Evolutionary conservation across 2,329 filamentous ascomycete species (phyloP), one percentile per base, ranked within the genome.

Genomic region (Fusarium metavorans): DNA sequence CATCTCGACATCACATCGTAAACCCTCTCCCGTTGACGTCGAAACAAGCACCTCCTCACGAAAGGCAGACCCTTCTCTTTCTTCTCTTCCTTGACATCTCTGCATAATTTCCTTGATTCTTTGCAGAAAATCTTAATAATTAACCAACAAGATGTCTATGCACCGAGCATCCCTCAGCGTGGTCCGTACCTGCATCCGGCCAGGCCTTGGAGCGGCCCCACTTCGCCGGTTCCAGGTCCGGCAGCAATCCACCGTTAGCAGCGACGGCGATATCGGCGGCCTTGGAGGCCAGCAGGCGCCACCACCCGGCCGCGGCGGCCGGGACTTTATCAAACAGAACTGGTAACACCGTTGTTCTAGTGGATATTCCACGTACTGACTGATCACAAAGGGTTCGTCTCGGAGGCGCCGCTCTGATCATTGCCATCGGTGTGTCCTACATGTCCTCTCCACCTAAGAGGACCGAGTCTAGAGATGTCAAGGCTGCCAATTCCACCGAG

Each of bases 191-290:
- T 57, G 50, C 54, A 57, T 64, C 62, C 62, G 62, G 20, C 50
- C 62, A 20, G 27, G 30, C 8, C 27, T 52, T 35, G 48, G 61
- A 35, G 50, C 48, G 50, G 62, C 62, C 62, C 62, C 62, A 64
- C 62, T 64, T 57, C 62, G 62, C 62, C 62, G 62, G n/a, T 43
- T 64, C 37, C 34, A n/a, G 27, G 23, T 64, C 50, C 62, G 62
- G 62, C 62, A 64, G 48, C 48, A 57, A 57, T 64, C 62, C 34
- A 37, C 30, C 50, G 62, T 64, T 50, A 64, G 62, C 62, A 64
- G 62, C 27, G 62, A 64, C 37, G 62, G 62, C 27, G 34, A 64
- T 18, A 45, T 64, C 20, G 62, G 62, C 13, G 62, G 62, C 27
- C 48, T 64, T 16, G 62, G 62, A 45, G 35, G 62, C 20, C 62